Base-by-base conservation (phyloP, 2,329 filamentous ascomycete species). In the Pezizomycotina sp. region DNA sequence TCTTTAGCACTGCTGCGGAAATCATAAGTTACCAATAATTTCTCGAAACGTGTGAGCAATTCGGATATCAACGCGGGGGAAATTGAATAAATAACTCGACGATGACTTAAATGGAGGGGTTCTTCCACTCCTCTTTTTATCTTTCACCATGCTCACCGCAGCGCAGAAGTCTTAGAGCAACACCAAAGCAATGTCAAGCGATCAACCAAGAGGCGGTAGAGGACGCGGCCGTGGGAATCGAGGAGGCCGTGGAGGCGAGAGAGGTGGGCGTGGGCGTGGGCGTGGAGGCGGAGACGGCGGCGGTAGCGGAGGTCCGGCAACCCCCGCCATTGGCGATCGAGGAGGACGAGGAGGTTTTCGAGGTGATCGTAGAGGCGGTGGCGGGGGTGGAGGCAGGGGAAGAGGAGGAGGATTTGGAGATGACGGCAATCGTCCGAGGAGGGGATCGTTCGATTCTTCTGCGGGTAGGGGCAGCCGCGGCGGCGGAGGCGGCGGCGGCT, bases 1-100 rank as follows among this genome's bases (percentile, higher is more conserved):
- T n/a, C n/a, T n/a, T n/a, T n/a, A n/a, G n/a, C n/a, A n/a, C 13
- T 13, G 34, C 30, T 61, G 59, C 58, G 53, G 42, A 12, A 59
- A 59, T 2, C 46, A 52, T 8, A 58, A 60, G 22, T n/a, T n/a
- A n/a, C n/a, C n/a, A n/a, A n/a, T n/a, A n/a, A n/a, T n/a, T n/a
- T n/a, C n/a, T n/a, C n/a, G n/a, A n/a, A n/a, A n/a, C n/a, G n/a
- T n/a, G n/a, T n/a, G n/a, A n/a, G n/a, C 22, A 12, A 24, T 8
- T 24, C 16, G 4, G 25, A 25, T 14, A 14, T 31, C 6, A 23
- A 23, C 7, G 38, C 23, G 15, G 32, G 38, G 7, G 24, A 30
- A 13, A 22, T 21, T 31, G 20, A 14, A 20, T 20, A 5, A 19
- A 30, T 13, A 18, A 21, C 8, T 23, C 8, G n/a, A 10, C 15